Evolutionary conservation across 495 filamentous ascomycete genomes (phyloP).

Genomic region (Penicillium roqueforti): DNA sequence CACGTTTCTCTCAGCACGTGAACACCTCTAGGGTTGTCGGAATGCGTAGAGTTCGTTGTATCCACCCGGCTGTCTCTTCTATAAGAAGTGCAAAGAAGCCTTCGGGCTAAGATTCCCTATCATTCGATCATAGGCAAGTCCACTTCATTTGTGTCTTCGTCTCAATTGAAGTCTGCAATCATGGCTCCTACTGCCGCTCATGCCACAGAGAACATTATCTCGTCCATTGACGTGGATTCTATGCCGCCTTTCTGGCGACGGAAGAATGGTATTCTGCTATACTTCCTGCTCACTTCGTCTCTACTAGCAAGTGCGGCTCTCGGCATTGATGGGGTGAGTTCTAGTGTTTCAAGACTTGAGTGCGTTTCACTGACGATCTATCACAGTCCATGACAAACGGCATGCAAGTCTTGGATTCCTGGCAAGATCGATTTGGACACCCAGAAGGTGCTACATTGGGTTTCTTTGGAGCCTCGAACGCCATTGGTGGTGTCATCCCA

Average conservation of each 20-base stretch:
- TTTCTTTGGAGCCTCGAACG: constrained; percentile 60
- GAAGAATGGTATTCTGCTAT: constrained; percentile 30
- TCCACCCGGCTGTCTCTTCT: constrained; percentile 3
- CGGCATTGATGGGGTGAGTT: constrained; percentile 28
- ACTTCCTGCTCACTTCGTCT: constrained; percentile 30
- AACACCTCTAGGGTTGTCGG: background rate
- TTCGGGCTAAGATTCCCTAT: background rate
- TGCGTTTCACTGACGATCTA: background rate
- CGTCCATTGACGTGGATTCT: constrained; percentile 23
- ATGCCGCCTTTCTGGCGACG: constrained; percentile 28
- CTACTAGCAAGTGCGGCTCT: constrained; percentile 27
- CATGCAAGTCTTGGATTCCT: constrained; percentile 30
- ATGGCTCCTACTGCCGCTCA: constrained; percentile 26
- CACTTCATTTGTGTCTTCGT: background rate
- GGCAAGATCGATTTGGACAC: constrained; percentile 33
- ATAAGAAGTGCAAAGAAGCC: constrained; percentile 12
- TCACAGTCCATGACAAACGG: constrained; percentile 32
- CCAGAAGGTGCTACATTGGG: constrained; percentile 52
- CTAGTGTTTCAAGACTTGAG: background rate
- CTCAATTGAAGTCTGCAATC: background rate
- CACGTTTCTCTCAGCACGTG: background rate
- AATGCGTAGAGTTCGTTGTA: background rate
- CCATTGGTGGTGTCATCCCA: constrained; percentile 58
- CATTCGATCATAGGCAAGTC: background rate
- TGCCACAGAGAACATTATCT: constrained; percentile 21